These are phyloP conservation scores for Pseudopithomyces maydicus DNA, from an alignment of 2,329 filamentous ascomycete genomes.

Conservation along the genomic window DNA sequence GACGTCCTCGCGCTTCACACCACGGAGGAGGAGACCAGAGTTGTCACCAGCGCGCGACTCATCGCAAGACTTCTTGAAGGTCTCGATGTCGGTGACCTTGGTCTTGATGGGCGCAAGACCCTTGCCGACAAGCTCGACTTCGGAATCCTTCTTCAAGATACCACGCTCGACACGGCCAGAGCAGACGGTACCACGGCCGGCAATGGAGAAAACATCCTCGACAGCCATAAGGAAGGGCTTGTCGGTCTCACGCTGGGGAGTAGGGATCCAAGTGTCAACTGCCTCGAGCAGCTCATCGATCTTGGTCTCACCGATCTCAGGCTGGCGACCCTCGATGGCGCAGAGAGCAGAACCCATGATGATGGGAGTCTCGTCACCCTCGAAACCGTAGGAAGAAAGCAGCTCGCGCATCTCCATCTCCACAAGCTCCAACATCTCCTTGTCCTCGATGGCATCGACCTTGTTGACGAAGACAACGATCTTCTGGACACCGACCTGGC, in stretches of 20 bases:
- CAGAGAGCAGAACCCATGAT: constrained; percentile 96
- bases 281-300: constrained; percentile 90
- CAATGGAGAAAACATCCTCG: constrained; percentile 67
- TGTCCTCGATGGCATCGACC: constrained; percentile 94
- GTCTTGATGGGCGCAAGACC: constrained; percentile 84
- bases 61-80: constrained; percentile 99
- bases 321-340: constrained; percentile 83
- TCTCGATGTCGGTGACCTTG: constrained; percentile 99
- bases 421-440: constrained; percentile 99
- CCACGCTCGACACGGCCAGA: constrained; percentile 98
- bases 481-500: constrained; percentile 96
- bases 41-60: constrained; percentile 97
- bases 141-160: constrained; percentile 87
- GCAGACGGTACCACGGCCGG: constrained; percentile 91
- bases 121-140: constrained; percentile 95
- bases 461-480: constrained; percentile 99
- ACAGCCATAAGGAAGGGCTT: constrained; percentile 99
- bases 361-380: constrained; percentile 97
- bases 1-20: constrained; percentile 94
- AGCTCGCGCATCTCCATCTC: constrained; percentile 99
- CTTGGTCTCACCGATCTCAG: constrained; percentile 84
- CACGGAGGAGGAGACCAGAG: constrained; percentile 94
- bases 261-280: constrained; percentile 96
- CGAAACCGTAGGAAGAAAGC: constrained; percentile 89
- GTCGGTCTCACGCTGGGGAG: constrained; percentile 88